Evolutionary conservation across 352 stramenopile genomes (phyloP).

Genomic region (Thraustochytrium sp.): DNA sequence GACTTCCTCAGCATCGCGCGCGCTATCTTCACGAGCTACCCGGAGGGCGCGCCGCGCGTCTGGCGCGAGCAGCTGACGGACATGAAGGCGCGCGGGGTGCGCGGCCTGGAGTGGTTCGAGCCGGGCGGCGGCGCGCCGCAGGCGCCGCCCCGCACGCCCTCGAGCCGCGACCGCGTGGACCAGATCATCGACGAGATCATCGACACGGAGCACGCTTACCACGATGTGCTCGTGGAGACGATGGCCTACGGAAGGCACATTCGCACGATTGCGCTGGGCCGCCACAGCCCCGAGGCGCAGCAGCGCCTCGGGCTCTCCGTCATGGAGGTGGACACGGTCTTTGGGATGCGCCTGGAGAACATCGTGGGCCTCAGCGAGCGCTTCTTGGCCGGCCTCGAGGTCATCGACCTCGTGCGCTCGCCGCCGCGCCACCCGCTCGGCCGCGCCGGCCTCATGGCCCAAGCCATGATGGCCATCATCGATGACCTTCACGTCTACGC

Average conservation of each 20-base stretch:
- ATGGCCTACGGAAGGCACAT: conserved; percentile 26
- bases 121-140: neutral
- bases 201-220: conserved; percentile 21
- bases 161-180: neutral
- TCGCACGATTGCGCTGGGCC: neutral
- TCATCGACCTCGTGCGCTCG: conserved; percentile 22
- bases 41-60: neutral
- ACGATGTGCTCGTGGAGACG: neutral
- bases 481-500: conserved; percentile 33
- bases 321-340: conserved; percentile 16
- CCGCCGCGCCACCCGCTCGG: neutral
- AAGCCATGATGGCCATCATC: conserved; percentile 6
- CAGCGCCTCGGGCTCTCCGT: neutral
- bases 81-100: neutral
- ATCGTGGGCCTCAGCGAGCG: conserved; percentile 26
- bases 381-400: conserved; percentile 14
- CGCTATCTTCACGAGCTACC: neutral
- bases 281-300: neutral
- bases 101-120: conserved; percentile 5
- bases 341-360: conserved; percentile 39
- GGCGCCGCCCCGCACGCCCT: neutral
- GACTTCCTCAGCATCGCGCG: conserved; percentile 21
- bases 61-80: conserved; percentile 2
- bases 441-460: neutral
- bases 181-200: conserved; percentile 36